Conservation (phyloP, 306 rosid genomes). For the Cicer cuneatum region DNA sequence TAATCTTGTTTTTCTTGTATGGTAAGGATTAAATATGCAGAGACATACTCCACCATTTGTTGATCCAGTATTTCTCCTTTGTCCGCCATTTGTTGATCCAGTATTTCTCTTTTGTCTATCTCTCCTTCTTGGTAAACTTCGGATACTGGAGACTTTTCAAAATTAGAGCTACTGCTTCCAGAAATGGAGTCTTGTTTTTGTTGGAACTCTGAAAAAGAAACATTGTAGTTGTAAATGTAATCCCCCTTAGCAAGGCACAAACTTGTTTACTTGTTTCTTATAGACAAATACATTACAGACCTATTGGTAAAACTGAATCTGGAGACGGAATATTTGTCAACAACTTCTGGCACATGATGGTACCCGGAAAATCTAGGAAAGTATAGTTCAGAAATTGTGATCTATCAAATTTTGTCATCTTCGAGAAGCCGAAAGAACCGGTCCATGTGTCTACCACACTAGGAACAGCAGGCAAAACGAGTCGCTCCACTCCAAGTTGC, state of each 20-base stretch:
- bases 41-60: constrained; percentile 62
- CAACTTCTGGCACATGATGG: constrained; percentile 83
- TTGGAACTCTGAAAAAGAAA: constrained; percentile 50
- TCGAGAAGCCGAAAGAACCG: constrained; percentile 68
- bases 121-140: constrained; percentile 59
- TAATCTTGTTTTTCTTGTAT: constrained; percentile 33
- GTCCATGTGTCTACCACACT: constrained; percentile 83
- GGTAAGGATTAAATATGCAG: constrained; percentile 27
- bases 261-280: constrained; percentile 15
- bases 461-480: constrained; percentile 84
- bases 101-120: constrained; percentile 43
- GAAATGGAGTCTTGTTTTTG: constrained; percentile 36
- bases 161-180: constrained; percentile 23
- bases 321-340: constrained; percentile 51
- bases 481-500: constrained; percentile 78
- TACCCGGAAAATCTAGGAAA: constrained; percentile 78
- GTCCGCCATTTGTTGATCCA: constrained; percentile 39
- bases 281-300: constrained; percentile 42
- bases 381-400: constrained; percentile 65
- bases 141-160: constrained; percentile 47
- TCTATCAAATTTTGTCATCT: constrained; percentile 69
- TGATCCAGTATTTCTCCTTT: not conserved
- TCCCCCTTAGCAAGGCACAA: constrained; percentile 16
- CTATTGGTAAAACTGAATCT: constrained; percentile 42
- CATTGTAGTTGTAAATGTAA: constrained; percentile 9